phyloP scores from a whole-genome alignment of 768 basidiomycete genomes.

The Hygrocybe coccinea region DNA sequence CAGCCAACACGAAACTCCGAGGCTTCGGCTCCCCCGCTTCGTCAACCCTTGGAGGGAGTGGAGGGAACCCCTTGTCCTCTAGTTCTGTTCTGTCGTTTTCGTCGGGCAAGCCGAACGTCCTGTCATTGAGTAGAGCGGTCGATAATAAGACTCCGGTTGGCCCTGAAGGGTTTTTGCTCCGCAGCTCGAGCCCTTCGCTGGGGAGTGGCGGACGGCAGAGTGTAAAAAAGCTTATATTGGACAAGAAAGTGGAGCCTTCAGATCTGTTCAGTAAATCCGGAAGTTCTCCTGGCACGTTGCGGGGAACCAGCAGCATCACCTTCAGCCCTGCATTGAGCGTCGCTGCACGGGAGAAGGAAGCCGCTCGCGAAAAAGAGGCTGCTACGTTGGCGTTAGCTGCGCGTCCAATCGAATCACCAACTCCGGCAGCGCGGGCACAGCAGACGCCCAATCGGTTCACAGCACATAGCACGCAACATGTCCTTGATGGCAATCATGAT shows the following conservation, averaged over 20 bases:
- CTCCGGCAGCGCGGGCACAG: conserved; percentile 19
- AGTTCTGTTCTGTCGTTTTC: conserved; percentile 42
- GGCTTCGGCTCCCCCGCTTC: conserved; percentile 58
- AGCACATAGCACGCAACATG: conserved; percentile 31
- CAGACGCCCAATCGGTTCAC: conserved; percentile 35
- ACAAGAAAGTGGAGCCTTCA: conserved; percentile 74
- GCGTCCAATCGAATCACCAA: conserved; percentile 32
- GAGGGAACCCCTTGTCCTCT: conserved; percentile 33
- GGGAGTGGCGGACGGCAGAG: conserved; percentile 71
- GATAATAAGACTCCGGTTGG: conserved; percentile 40
- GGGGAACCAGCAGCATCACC: conserved; percentile 50
- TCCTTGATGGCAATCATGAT: conserved; percentile 2
- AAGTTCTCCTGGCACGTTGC: conserved; percentile 38
- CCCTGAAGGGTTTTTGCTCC: conserved; percentile 59
- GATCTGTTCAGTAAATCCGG: conserved; percentile 59
- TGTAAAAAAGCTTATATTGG: conserved; percentile 88
- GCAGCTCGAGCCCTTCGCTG: conserved; percentile 56
- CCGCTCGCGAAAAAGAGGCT: conserved; percentile 65
- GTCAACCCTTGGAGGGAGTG: conserved; percentile 27
- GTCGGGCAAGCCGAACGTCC: conserved; percentile 50
- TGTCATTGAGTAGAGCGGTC: conserved; percentile 46
- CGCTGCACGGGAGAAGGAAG: conserved; percentile 70
- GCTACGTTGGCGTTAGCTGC: conserved; percentile 31
- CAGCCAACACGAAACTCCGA: conserved; percentile 63
- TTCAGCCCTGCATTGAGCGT: conserved; percentile 74